A percentile compares a stretch with the other conserved stretches of the same genome.
These are phyloP conservation scores for Opeltia flavorubescens DNA, from an alignment of 495 filamentous ascomycete genomes.

Conservation along the genomic window DNA sequence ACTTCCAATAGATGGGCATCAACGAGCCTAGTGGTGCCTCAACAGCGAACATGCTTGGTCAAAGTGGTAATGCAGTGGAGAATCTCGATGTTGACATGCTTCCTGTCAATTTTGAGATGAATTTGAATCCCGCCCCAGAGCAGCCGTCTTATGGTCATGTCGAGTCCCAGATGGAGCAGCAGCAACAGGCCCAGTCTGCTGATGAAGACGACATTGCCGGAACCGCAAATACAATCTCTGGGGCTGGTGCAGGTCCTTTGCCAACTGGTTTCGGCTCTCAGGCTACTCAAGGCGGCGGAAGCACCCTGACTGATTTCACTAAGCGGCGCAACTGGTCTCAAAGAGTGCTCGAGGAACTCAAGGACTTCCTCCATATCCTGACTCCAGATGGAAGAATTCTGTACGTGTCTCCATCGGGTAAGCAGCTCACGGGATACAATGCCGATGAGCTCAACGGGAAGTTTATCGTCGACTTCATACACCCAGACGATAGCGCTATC, in stretches of 20 bases:
- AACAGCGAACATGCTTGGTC: conserved; percentile 26
- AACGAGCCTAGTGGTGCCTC: conserved; percentile 18
- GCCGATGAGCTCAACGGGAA: conserved; percentile 54
- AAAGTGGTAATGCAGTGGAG: conserved; percentile 17
- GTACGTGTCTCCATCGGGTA: conserved; percentile 70
- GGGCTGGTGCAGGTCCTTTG: conserved; percentile 40
- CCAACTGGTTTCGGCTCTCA: conserved; percentile 41
- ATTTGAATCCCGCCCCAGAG: conserved; percentile 11
- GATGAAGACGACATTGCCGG: conserved; percentile 9
- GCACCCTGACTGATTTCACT: conserved; percentile 66
- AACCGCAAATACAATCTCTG: conserved; percentile 20
- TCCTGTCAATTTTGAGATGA: conserved; percentile 20
- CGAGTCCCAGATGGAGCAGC: conserved; percentile 7
- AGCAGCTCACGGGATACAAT: conserved; percentile 63
- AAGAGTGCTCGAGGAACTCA: conserved; percentile 76
- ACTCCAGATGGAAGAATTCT: conserved; percentile 69
- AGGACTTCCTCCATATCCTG: conserved; percentile 78
- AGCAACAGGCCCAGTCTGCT: conserved; percentile 11
- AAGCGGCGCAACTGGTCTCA: conserved; percentile 83
- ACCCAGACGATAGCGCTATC: conserved; percentile 74
- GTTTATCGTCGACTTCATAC: conserved; percentile 67
- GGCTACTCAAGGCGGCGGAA: conserved; percentile 33
- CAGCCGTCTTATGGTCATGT: conserved; percentile 9
- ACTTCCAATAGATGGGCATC: conserved; percentile 9
- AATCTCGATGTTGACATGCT: conserved; percentile 20